These are phyloP conservation scores for Calcarisporium arbuscula DNA, from an alignment of 2,329 filamentous ascomycete genomes.

Conservation along the genomic window DNA sequence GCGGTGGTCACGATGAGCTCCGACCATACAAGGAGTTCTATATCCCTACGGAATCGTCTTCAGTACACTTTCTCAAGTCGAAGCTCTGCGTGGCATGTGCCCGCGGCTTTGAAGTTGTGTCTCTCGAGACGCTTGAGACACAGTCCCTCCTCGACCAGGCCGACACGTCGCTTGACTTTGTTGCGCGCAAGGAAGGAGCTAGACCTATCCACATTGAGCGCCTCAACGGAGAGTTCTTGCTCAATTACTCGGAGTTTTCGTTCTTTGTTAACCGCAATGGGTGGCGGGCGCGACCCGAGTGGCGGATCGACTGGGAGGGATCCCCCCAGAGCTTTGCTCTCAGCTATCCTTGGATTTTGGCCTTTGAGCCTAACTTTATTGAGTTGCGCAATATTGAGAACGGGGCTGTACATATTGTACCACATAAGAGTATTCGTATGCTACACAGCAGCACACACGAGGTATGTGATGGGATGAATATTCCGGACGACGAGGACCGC, in stretches of 20 bases:
- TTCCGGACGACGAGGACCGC: background rate
- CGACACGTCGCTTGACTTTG: slow-evolving; percentile 95
- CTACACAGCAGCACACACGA: slow-evolving; percentile 94
- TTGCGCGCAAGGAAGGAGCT: slow-evolving; percentile 86
- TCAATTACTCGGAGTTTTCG: slow-evolving; percentile 97
- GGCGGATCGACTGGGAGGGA: slow-evolving; percentile 97
- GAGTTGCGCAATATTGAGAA: slow-evolving; percentile 95
- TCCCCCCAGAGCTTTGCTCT: slow-evolving; percentile 87
- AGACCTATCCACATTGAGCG: slow-evolving; percentile 96
- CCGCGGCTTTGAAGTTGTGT: slow-evolving; percentile 94
- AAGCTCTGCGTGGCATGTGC: slow-evolving; percentile 96
- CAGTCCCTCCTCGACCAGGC: slow-evolving; percentile 95
- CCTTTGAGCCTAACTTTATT: slow-evolving; percentile 96
- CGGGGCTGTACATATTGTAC: slow-evolving; percentile 90
- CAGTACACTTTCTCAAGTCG: slow-evolving; percentile 93
- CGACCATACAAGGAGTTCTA: slow-evolving; percentile 99
- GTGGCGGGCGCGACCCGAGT: slow-evolving; percentile 92
- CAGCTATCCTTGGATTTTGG: slow-evolving; percentile 93
- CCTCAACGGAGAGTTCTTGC: slow-evolving; percentile 90
- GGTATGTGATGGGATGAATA: slow-evolving; percentile 46
- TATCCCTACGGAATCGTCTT: slow-evolving; percentile 96
- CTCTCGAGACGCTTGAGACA: slow-evolving; percentile 93
- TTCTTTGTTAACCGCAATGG: slow-evolving; percentile 99
- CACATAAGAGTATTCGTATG: slow-evolving; percentile 95
- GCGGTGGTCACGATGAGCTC: slow-evolving; percentile 83